phyloP scores from a whole-genome alignment of 129 eudicot genomes.

The Artemisia argyi region DNA sequence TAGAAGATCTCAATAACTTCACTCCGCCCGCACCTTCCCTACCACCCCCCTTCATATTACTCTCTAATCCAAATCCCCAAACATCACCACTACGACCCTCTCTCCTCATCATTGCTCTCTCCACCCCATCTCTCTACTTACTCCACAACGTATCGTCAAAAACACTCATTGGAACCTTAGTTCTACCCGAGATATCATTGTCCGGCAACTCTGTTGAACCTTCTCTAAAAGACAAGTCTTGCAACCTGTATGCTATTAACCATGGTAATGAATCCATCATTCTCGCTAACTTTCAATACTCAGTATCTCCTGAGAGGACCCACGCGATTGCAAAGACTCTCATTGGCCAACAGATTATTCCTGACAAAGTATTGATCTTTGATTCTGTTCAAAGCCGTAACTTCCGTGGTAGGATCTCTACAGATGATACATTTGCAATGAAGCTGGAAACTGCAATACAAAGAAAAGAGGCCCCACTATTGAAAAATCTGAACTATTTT shows the following conservation, averaged over 20 bases:
- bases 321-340: conserved; percentile 62
- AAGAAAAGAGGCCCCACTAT: conserved; percentile 42
- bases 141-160: conserved; percentile 73
- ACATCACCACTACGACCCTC: conserved; percentile 58
- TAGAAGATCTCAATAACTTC: conserved; percentile 92
- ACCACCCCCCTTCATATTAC: conserved; percentile 68
- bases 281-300: conserved; percentile 64
- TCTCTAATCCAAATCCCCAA: conserved; percentile 47
- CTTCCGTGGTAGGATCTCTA: conserved; percentile 83
- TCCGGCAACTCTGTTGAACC: conserved; percentile 71
- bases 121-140: conserved; percentile 72
- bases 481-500: conserved; percentile 58
- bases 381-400: conserved; percentile 79
- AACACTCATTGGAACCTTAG: conserved; percentile 64
- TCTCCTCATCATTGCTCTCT: conserved; percentile 74
- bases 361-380: conserved; percentile 69
- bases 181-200: conserved; percentile 77
- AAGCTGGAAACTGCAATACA: conserved; percentile 73
- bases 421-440: conserved; percentile 77
- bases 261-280: conserved; percentile 44
- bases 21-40: conserved; percentile 75
- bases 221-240: conserved; percentile 75
- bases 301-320: conserved; percentile 70
- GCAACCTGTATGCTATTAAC: conserved; percentile 70
- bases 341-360: conserved; percentile 63